Percentiles rank a stretch among this genome's conserved stretches.
phyloP scores from a whole-genome alignment of 139 green algal species.

The Penium margaritaceum region DNA sequence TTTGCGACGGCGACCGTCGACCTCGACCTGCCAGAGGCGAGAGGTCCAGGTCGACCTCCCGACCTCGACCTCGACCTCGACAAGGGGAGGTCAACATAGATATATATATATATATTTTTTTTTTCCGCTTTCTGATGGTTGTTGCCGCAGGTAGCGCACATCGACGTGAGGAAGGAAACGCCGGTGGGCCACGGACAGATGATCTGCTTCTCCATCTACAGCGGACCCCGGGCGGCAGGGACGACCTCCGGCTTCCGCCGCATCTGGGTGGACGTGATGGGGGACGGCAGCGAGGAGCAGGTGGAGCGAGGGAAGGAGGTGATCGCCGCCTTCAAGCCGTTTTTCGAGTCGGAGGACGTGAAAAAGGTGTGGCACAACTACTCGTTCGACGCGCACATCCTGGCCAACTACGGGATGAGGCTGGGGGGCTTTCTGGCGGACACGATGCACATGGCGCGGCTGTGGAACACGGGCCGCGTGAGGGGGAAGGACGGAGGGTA shows the following conservation, averaged over 20 bases:
- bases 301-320: too few relatives aligned
- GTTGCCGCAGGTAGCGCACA: constrained; percentile 56
- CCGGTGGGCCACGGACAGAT: constrained; percentile 77
- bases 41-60: too few relatives aligned
- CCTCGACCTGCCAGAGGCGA: too few relatives aligned
- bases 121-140: too few relatives aligned
- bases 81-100: too few relatives aligned
- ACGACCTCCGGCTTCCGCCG: constrained; percentile 17
- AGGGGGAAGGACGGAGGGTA: constrained; percentile 23
- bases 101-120: too few relatives aligned
- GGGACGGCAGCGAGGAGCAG: too few relatives aligned
- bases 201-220: constrained; percentile 83
- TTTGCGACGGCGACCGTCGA: too few relatives aligned
- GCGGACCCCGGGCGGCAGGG: constrained; percentile 56
- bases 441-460: constrained; percentile 97
- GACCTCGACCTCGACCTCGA: too few relatives aligned
- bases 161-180: constrained; percentile 78
- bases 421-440: constrained; percentile 75
- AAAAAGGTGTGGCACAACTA: constrained; percentile 98
- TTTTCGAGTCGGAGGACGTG: constrained; percentile 65
- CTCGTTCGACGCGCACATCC: constrained; percentile 90
- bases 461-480: constrained; percentile 74
- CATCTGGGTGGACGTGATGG: constrained; percentile 77
- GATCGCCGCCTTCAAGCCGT: constrained; percentile 65
- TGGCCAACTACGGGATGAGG: constrained; percentile 60